Evolutionary conservation across 164 flowering plant genomes (phyloP).

Genomic region (Umbilicus rupestris): DNA sequence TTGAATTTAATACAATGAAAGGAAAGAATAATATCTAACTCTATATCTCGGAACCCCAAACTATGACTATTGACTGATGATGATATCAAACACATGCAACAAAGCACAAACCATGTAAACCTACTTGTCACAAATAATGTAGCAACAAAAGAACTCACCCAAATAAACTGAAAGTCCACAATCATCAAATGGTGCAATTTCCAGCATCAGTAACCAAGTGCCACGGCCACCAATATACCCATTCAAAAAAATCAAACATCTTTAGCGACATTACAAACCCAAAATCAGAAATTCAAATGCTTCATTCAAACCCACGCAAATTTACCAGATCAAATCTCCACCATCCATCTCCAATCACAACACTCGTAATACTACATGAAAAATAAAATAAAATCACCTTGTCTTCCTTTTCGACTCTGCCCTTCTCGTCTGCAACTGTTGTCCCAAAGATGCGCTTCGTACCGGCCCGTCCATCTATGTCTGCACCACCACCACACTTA

Average conservation of each 20-base stretch:
- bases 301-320: not conserved
- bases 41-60: slow-evolving; percentile 1
- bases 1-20: slow-evolving; percentile 1
- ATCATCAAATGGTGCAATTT: slow-evolving; percentile 7
- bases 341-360: not conserved
- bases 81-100: slow-evolving; percentile 2
- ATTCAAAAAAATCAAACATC: not conserved
- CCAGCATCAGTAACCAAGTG: not conserved
- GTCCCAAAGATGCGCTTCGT: slow-evolving; percentile 90
- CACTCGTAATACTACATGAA: not conserved
- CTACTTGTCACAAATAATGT: not conserved
- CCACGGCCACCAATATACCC: not conserved
- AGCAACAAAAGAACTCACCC: slow-evolving; percentile 39
- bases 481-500: slow-evolving; percentile 18
- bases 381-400: slow-evolving; percentile 36
- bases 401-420: slow-evolving; percentile 75
- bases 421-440: slow-evolving; percentile 89
- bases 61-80: slow-evolving; percentile 7
- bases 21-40: slow-evolving; percentile 7
- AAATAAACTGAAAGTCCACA: slow-evolving; percentile 55
- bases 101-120: not conserved
- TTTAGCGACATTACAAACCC: not conserved
- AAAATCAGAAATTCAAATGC: not conserved
- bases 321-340: not conserved
- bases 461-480: slow-evolving; percentile 86